Base-by-base conservation (phyloP, 2,329 filamentous ascomycete species). In the Biscogniauxia marginata region DNA sequence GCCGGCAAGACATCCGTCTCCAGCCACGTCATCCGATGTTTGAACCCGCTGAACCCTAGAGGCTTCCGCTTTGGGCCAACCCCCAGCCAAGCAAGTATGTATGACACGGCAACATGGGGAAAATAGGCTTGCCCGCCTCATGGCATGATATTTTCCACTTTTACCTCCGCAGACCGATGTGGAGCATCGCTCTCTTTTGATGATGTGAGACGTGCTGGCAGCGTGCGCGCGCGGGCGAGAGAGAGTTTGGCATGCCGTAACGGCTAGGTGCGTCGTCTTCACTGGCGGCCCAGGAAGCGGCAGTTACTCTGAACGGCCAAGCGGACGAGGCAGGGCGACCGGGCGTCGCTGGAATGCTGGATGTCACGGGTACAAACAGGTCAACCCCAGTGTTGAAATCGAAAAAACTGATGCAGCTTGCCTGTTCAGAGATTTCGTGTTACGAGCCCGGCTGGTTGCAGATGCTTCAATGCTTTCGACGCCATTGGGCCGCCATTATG, bases 1-100 rank as follows among this genome's bases (percentile, higher is more conserved):
- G 46, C 54, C 52, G 47, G 49, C 45, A 57, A 47, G 50, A 19
- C 48, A 52, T 49, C 53, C 52, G 52, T 49, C 51, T 47, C 48
- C 49, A 61, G 67, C 63, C 65, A 69, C 65, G 67, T 67, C 65
- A 68, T 68, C 67, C 59, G 59, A 66, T 65, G 61, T 68, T 59
- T 48, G 53, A 57, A 58, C 53, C 39, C 54, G 53, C 48, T 43
- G 34, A 46, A 49, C 46, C 51, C 47, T 49, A 50, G 43, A 43
- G 19, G 20, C 11, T 39, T 39, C 30, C 30, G 30, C 30, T 39
- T 39, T 39, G 30, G 30, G 30, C 30, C 30, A 39, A 39, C 30
- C 30, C 30, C 30, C 30, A 39, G 30, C n/a, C 30, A 39, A 39
- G 30, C 30, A 39, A 39, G 30, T 39, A 39, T 39, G 30, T 39